A percentile compares a stretch with the other conserved stretches of the same genome.
Evolutionary conservation across 805 yeast genomes (phyloP).

Genomic region (Saturnispora dispora): DNA sequence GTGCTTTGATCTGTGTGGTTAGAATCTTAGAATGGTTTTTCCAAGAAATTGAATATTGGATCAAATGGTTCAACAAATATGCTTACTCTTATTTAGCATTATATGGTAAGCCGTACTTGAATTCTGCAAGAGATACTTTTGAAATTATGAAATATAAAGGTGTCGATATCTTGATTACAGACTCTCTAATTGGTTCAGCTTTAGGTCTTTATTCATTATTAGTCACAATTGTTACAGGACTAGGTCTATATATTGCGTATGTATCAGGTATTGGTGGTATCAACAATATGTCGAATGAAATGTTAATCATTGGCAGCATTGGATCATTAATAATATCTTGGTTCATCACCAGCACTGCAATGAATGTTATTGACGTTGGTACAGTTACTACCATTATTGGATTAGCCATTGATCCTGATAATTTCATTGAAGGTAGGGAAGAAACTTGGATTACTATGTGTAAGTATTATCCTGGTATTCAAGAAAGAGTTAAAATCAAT

Average conservation of each 20-base stretch:
- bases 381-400: conserved; percentile 78
- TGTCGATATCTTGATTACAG: conserved; percentile 75
- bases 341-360: conserved; percentile 65
- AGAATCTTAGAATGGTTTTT: conserved; percentile 63
- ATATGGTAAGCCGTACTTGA: conserved; percentile 70
- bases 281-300: conserved; percentile 20
- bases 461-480: conserved; percentile 26
- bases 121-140: conserved; percentile 77
- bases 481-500: conserved; percentile 22
- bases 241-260: conserved; percentile 4
- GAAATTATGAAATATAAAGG: conserved; percentile 71
- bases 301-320: conserved; percentile 21
- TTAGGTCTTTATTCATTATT: conserved; percentile 67
- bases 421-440: conserved; percentile 55
- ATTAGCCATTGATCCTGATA: conserved; percentile 76
- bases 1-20: conserved; percentile 34
- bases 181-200: conserved; percentile 72
- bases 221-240: conserved; percentile 40
- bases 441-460: conserved; percentile 28
- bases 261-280: not conserved
- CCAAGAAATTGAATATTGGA: conserved; percentile 30
- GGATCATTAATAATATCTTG: conserved; percentile 51
- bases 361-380: conserved; percentile 72
- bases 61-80: conserved; percentile 80
- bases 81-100: conserved; percentile 83